A percentile compares a stretch with the other conserved stretches of the same genome.
Evolutionary conservation across 78 protist species (phyloP).

Genomic region (Dictyostelium citrinum): DNA sequence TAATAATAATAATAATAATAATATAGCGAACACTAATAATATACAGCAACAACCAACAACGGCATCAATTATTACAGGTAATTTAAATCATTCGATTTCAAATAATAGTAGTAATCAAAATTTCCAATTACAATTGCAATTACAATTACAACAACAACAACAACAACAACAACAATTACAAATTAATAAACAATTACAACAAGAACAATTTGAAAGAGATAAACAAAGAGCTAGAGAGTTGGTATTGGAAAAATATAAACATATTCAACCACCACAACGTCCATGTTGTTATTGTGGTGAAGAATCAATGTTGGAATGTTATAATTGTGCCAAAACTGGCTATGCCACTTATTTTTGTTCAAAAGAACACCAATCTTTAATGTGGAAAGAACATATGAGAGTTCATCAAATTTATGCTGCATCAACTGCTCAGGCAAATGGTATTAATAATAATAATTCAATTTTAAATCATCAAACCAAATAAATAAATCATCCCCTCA

Average conservation of each 20-base stretch:
- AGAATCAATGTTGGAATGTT: slow-evolving; percentile 71
- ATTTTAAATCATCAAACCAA: neutral
- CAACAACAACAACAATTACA: slow-evolving; percentile 26
- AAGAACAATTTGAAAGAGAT: slow-evolving; percentile 60
- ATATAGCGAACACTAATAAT: neutral
- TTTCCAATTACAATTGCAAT: neutral
- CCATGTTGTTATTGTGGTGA: slow-evolving; percentile 81
- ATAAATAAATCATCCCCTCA: neutral
- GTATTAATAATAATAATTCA: neutral
- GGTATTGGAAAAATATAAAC: slow-evolving; percentile 39
- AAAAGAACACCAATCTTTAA: slow-evolving; percentile 69
- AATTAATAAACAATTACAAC: slow-evolving; percentile 2
- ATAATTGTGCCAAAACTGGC: slow-evolving; percentile 55
- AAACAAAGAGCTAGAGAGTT: slow-evolving; percentile 48
- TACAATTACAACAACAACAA: neutral
- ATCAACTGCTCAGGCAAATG: neutral
- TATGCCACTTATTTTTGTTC: slow-evolving; percentile 76
- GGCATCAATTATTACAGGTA: neutral
- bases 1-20: slow-evolving; percentile 9
- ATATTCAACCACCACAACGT: slow-evolving; percentile 56
- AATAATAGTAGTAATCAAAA: neutral
- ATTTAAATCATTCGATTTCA: neutral
- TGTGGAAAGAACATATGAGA: slow-evolving; percentile 75
- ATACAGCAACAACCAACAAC: slow-evolving; percentile 16
- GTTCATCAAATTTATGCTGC: slow-evolving; percentile 32